A percentile compares a stretch with the other conserved stretches of the same genome.
phyloP scores from a whole-genome alignment of 495 filamentous ascomycete genomes.

The Penicillium crystallinum region DNA sequence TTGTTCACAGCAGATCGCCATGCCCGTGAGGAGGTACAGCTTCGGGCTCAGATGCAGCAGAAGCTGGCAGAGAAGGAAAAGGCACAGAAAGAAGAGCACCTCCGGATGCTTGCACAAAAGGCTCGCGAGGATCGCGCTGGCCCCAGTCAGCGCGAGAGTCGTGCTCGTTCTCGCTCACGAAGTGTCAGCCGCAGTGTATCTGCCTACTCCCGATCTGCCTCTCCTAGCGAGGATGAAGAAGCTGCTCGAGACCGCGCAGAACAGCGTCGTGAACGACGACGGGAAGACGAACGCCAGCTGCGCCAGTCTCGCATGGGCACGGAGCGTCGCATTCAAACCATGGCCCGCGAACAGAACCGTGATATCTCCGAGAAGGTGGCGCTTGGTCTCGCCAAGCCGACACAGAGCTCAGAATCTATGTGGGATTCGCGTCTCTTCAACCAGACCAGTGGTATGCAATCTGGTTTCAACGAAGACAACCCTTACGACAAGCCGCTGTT shows the following conservation, averaged over 20 bases:
- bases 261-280: constrained; percentile 68
- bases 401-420: constrained; percentile 84
- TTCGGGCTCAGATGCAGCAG: constrained; percentile 92
- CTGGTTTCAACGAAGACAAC: constrained; percentile 96
- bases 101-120: constrained; percentile 84
- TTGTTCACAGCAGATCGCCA: constrained; percentile 92
- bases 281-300: constrained; percentile 81
- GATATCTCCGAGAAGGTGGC: constrained; percentile 98
- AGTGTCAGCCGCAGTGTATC: constrained; percentile 50
- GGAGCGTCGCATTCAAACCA: constrained; percentile 80
- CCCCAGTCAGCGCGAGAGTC: constrained; percentile 42
- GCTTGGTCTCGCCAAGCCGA: constrained; percentile 90
- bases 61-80: constrained; percentile 96
- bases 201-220: constrained; percentile 54
- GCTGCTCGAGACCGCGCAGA: constrained; percentile 67
- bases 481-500: constrained; percentile 97
- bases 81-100: constrained; percentile 83
- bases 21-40: constrained; percentile 90
- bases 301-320: constrained; percentile 94
- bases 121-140: constrained; percentile 73
- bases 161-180: constrained; percentile 37
- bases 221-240: constrained; percentile 59
- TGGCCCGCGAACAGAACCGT: constrained; percentile 92
- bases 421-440: constrained; percentile 97
- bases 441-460: constrained; percentile 79